phyloP scores from a whole-genome alignment of 169 alveolate species.

The Plasmodium gallinaceum region DNA sequence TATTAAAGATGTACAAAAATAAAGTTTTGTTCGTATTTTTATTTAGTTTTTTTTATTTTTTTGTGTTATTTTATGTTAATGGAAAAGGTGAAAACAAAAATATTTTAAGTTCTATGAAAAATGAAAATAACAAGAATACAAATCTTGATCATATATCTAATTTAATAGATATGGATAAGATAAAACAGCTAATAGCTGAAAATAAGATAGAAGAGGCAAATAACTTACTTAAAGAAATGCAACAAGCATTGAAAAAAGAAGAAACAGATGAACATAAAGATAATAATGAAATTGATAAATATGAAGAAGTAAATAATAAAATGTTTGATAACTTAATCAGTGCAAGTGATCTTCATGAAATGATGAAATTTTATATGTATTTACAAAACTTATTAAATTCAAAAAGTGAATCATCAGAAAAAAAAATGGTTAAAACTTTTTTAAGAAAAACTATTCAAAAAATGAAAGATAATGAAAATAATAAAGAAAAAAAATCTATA shows the following conservation, averaged over 20 bases:
- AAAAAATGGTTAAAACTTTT: slow-evolving; percentile 73
- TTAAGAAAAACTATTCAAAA: slow-evolving; percentile 74
- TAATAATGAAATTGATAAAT: background rate
- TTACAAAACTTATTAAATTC: slow-evolving; percentile 64
- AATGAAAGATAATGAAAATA: slow-evolving; percentile 72
- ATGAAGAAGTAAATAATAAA: background rate
- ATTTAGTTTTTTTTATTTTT: slow-evolving; percentile 14
- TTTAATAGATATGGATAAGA: slow-evolving; percentile 21
- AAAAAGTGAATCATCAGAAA: slow-evolving; percentile 64
- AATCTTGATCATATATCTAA: background rate
- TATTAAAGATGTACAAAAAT: too few relatives aligned
- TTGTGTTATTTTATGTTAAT: background rate
- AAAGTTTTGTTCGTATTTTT: background rate
- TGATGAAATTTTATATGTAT: slow-evolving; percentile 72
- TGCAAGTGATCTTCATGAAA: slow-evolving; percentile 65
- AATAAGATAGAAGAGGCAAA: slow-evolving; percentile 56
- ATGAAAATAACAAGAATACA: slow-evolving; percentile 3
- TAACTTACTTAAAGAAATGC: slow-evolving; percentile 40
- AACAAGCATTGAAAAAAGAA: slow-evolving; percentile 1
- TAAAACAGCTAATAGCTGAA: slow-evolving; percentile 36
- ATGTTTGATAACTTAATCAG: slow-evolving; percentile 52
- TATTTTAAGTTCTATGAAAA: slow-evolving; percentile 9
- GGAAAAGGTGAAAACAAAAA: slow-evolving; percentile 31
- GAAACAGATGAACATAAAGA: slow-evolving; percentile 5
- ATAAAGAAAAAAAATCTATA: slow-evolving; percentile 57